Conservation (phyloP, 2,329 filamentous ascomycete species). For the Pseudocercospora vitis region DNA sequence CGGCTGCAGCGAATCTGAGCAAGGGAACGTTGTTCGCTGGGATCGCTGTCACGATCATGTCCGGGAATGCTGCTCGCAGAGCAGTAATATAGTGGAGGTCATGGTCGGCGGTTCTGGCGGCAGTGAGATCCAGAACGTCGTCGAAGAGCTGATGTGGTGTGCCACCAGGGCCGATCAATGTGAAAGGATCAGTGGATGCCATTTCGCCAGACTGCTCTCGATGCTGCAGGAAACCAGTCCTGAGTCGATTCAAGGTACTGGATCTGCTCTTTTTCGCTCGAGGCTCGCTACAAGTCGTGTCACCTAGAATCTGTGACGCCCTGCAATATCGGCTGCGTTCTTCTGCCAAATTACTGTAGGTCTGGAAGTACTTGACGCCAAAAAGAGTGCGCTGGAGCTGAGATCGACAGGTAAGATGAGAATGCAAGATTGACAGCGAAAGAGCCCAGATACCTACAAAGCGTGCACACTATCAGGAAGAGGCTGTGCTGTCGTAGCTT, state of each 20-base stretch:
- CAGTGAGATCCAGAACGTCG: constrained; percentile 38
- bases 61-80: constrained; percentile 40
- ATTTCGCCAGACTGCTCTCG: too few relatives aligned
- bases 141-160: constrained; percentile 37
- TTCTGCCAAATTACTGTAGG: neutral
- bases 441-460: neutral
- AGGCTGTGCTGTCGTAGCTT: neutral
- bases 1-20: constrained; percentile 45
- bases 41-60: constrained; percentile 42
- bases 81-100: constrained; percentile 42
- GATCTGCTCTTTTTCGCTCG: too few relatives aligned
- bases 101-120: constrained; percentile 41
- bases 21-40: constrained; percentile 42
- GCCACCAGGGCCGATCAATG: constrained; percentile 4
- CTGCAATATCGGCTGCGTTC: neutral
- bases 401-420: neutral
- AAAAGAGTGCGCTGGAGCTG: neutral
- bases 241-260: too few relatives aligned
- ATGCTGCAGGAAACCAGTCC: too few relatives aligned
- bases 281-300: too few relatives aligned
- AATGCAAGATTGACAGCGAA: neutral
- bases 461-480: neutral
- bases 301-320: too few relatives aligned
- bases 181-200: constrained; percentile 10
- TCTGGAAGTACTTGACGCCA: too few relatives aligned